Evolutionary conservation across 2,329 filamentous ascomycete species (phyloP), one percentile per base, ranked within the genome.

Genomic region (Scedosporium aurantiacum): DNA sequence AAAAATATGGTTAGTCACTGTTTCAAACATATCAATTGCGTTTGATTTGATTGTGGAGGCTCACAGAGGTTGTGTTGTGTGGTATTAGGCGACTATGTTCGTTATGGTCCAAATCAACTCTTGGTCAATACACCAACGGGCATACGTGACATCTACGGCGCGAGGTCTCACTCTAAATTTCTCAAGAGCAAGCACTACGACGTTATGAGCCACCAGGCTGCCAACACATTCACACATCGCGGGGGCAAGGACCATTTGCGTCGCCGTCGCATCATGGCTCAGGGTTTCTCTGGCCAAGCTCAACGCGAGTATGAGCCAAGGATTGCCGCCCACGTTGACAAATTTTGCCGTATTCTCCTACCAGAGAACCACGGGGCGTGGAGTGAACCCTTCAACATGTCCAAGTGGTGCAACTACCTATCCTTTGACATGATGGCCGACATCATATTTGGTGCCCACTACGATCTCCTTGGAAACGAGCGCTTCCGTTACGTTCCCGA

Each of bases 371-470:
- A 12, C 32, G 32, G 32, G 10, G 32, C 32, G 32, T 37, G 32
- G 32, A 37, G 32, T 4, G 3, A 60, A 21, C 61, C 62, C 21
- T 40, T 43, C 3, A 55, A 64, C 18, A 64, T 64, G 56, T 32
- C 55, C 6, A 16, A 62, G n/a, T 47, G 43, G 23, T 64, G 64
- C 58, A 66, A 65, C 27, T 63, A 64, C 50, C 57, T 67, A 23
- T 59, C 66, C 14, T 68, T 68, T 52, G 68, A 69, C 43, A 64
- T 67, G 7, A 68, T 70, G 59, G 54, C 63, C 3, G 63, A 67
- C 10, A 60, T 70, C 1, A 62, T 66, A 1, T 69, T 66, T 58
- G 63, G 50, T 28, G 40, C 32, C 45, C 62, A 58, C 23, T 67
- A 62, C 54, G 23, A 65, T 58, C 62, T 57, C n/a, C 61, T 68